These are phyloP conservation scores for Rugonectria rugulosa DNA, from an alignment of 2,329 filamentous ascomycete species.

Conservation along the genomic window DNA sequence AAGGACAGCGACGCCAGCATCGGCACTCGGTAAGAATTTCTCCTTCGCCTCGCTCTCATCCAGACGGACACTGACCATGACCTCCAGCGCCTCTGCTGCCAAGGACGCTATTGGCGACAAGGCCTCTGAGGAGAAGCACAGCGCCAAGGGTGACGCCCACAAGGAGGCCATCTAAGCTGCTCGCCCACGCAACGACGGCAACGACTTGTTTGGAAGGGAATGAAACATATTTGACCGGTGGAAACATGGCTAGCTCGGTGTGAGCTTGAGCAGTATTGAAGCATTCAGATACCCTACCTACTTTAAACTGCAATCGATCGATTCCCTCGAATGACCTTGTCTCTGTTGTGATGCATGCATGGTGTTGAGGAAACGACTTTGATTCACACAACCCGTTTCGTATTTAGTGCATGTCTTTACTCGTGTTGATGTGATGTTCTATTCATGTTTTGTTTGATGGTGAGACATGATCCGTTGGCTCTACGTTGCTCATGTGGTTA, in stretches of 20 bases:
- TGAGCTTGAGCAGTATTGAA: slow-evolving; percentile 16
- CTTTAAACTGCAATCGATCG: slow-evolving; percentile 28
- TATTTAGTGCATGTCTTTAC: too few species aligned
- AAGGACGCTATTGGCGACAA: slow-evolving; percentile 59
- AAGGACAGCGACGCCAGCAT: slow-evolving; percentile 65
- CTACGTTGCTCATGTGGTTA: slow-evolving; percentile 21
- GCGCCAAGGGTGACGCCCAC: slow-evolving; percentile 50
- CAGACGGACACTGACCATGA: too few species aligned
- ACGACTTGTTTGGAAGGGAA: background rate
- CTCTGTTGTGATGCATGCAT: too few species aligned
- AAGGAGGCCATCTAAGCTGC: slow-evolving; percentile 49
- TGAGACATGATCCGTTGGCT: background rate
- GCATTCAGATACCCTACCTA: slow-evolving; percentile 37
- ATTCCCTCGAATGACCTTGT: slow-evolving; percentile 9
- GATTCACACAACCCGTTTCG: too few species aligned
- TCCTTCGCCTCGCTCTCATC: background rate
- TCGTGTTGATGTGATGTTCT: too few species aligned
- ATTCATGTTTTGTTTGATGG: too few species aligned
- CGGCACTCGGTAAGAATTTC: slow-evolving; percentile 57
- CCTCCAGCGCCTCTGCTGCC: slow-evolving; percentile 55
- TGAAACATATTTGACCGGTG: slow-evolving; percentile 8
- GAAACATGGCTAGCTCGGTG: slow-evolving; percentile 10
- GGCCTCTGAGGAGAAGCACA: slow-evolving; percentile 50
- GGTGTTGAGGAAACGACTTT: too few species aligned
- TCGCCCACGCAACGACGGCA: too few species aligned